Evolutionary conservation across 176 grass and related monocot genomes (phyloP), one percentile per base, ranked within the genome.

Genomic region (Zoysia japonica): DNA sequence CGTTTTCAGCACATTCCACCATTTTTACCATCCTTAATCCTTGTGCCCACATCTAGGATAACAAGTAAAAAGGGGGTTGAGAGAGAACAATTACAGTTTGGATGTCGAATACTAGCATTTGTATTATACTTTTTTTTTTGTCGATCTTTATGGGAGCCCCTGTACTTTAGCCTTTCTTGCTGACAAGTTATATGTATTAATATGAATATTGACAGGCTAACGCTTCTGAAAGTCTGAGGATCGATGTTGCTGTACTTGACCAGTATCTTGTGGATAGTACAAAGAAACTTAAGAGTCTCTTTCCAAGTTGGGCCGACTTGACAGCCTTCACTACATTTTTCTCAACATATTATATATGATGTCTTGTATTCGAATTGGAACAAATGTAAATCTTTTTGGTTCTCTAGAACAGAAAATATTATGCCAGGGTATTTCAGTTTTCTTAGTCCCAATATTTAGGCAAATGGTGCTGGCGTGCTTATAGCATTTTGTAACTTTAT

Each of bases 241-340:
- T 98, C 20, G 95, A 98, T 76, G 84, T 98, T 50, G 95, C 95
- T 5, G 95, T 98, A 62, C 85, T 98, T 16, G 95, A 98, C 72
- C 95, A 98, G 63, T 89, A 92, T 78, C 85, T 98, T 42, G 77
- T 92, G 67, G 66, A 89, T 65, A 74, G 83, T 20, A 77, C 92
- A 15, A 89, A 91, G 66, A 82, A 87, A 84, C 62, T 98, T 35
- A 92, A 85, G 76, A 92, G 46, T 63, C 86, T 88, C 45, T 98
- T 98, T 80, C 95, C 95, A 51, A 88, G 74, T 51, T 98, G 95
- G 95, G 90, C 83, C 81, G 95, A 98, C 73, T 50, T 98, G 66
- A 98, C 87, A 70, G 77, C 86, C 17, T 94, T 92, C 78, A 85
- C 95, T 38, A 89, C 95, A 78, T 94, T 94, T 85, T 88, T 87